Conservation (phyloP, 345 rosid genomes). For the Euphorbia lathyris region DNA sequence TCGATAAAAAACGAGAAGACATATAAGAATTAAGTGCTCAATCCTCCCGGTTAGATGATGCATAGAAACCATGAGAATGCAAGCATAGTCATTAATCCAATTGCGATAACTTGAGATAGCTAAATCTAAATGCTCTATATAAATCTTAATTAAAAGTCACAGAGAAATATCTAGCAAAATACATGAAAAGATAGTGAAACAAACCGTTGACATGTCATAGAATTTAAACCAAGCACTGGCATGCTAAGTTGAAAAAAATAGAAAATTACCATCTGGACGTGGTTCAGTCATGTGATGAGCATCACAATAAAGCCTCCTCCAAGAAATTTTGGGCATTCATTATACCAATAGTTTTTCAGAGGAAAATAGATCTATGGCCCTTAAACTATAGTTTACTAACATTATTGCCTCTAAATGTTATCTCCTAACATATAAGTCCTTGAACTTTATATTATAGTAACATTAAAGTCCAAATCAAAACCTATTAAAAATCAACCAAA, state of each 20-base stretch:
- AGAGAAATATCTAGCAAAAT: neutral
- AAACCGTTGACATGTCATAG: neutral
- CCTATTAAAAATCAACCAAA: too few species aligned
- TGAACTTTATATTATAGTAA: too few species aligned
- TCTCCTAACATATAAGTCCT: too few species aligned
- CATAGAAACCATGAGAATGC: neutral
- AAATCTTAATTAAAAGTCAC: neutral
- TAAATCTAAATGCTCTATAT: neutral
- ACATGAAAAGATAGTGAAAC: neutral
- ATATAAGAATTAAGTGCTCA: too few species aligned
- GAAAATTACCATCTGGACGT: conserved; percentile 69
- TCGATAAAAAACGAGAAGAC: too few species aligned
- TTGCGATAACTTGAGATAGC: too few species aligned
- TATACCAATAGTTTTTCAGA: too few species aligned
- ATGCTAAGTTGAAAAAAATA: neutral
- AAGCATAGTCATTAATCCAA: neutral
- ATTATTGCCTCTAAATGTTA: too few species aligned
- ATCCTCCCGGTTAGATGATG: too few species aligned
- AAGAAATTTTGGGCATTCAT: conserved; percentile 90
- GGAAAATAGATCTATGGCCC: too few species aligned
- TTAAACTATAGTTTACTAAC: too few species aligned
- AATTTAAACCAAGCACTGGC: neutral
- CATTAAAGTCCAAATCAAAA: too few species aligned
- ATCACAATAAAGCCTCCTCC: conserved; percentile 96
- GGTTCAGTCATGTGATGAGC: conserved; percentile 99